phyloP scores from a whole-genome alignment of 2,329 filamentous ascomycete species.

The Botrytis fragariae region DNA sequence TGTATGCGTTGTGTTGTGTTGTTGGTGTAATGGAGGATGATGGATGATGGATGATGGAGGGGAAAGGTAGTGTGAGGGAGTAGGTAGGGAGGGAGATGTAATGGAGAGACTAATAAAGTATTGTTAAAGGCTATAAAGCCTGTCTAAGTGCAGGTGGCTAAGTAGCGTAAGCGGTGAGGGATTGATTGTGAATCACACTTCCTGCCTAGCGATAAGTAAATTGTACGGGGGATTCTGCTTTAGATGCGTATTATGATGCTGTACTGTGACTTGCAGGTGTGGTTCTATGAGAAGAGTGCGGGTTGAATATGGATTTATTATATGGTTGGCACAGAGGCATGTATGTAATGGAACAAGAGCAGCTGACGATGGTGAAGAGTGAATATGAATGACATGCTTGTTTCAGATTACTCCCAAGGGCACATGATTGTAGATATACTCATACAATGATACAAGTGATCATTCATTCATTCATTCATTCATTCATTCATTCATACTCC shows the following conservation, averaged over 20 bases:
- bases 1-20: conserved; percentile 5
- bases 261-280: not conserved
- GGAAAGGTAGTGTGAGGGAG: not conserved
- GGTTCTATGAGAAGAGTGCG: not conserved
- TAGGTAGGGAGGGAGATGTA: not conserved
- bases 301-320: not conserved
- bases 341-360: not conserved
- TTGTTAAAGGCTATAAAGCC: not conserved
- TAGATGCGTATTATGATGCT: not conserved
- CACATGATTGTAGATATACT: conserved; percentile 3
- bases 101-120: conserved; percentile 1
- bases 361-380: not conserved
- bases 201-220: not conserved
- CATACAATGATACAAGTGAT: not conserved
- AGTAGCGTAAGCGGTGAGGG: conserved; percentile 20
- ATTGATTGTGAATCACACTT: conserved; percentile 9
- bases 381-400: not conserved
- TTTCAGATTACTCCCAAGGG: not conserved
- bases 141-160: not conserved
- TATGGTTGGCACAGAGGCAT: not conserved
- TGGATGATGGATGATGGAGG: conserved; percentile 12
- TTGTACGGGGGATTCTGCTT: not conserved
- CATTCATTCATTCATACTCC: not conserved
- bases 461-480: not conserved
- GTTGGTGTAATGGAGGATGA: conserved; percentile 15